These are phyloP conservation scores for Lenwebbia sp. DNA, from an alignment of 345 rosid species.

Conservation along the genomic window DNA sequence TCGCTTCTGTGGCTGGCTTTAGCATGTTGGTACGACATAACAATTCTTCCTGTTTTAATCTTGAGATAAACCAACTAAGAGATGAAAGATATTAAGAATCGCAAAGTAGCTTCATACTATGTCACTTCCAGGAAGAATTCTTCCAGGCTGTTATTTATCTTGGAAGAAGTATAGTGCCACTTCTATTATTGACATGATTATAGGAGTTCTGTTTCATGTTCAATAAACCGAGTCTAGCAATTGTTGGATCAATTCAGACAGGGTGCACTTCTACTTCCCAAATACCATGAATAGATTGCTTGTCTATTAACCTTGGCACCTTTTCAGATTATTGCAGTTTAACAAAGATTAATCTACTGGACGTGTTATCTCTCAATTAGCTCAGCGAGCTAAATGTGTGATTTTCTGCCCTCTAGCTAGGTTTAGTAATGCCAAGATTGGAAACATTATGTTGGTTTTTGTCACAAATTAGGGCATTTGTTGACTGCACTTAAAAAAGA, in stretches of 20 bases:
- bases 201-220: not conserved
- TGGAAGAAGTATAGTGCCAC: not conserved
- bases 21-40: constrained; percentile 19
- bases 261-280: not conserved
- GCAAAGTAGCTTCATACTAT: not conserved
- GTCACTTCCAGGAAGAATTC: not conserved
- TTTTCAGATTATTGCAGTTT: not conserved
- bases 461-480: not conserved
- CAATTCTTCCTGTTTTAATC: not conserved
- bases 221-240: not conserved
- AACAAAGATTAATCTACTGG: not conserved
- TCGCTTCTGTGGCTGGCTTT: constrained; percentile 37
- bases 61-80: not conserved
- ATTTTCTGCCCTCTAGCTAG: not conserved
- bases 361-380: not conserved
- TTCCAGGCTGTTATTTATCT: not conserved
- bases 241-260: not conserved
- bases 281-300: not conserved
- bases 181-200: not conserved
- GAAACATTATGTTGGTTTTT: not conserved
- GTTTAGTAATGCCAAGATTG: not conserved
- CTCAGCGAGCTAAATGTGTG: not conserved
- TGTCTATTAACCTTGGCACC: not conserved
- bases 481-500: not conserved
- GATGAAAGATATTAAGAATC: not conserved